phyloP scores from a whole-genome alignment of 2,329 filamentous ascomycete species.

The Fulvia fulva region DNA sequence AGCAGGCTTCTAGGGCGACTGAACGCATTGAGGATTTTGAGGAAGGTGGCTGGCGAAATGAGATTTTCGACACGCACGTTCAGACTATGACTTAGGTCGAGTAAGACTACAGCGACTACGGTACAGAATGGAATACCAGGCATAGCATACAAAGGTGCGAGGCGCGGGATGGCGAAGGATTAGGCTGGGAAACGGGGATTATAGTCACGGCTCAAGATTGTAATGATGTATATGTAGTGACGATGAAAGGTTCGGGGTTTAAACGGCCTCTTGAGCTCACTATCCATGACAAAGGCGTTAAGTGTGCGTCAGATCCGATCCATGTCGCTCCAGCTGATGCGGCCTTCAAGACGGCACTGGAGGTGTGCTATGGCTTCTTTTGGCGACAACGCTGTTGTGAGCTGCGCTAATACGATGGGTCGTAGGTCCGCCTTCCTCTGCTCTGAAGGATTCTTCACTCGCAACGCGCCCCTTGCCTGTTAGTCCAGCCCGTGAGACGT shows the following conservation, averaged over 20 bases:
- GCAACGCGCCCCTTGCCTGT: background rate
- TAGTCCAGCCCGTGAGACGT: background rate
- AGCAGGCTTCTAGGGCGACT: slow-evolving; percentile 65
- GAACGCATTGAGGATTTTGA: slow-evolving; percentile 73
- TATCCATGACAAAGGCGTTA: too few relatives aligned
- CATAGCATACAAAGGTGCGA: background rate
- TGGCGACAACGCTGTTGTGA: too few relatives aligned
- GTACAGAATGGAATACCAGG: background rate
- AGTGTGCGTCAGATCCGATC: too few relatives aligned
- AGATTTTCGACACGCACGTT: slow-evolving; percentile 60
- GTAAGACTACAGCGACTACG: background rate
- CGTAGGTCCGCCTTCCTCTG: too few relatives aligned
- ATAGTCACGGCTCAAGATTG: background rate
- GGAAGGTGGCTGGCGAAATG: slow-evolving; percentile 74
- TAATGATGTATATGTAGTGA: background rate
- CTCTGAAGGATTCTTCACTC: too few relatives aligned
- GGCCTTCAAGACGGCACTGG: too few relatives aligned
- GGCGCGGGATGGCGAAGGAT: background rate
- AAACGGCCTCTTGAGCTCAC: too few relatives aligned
- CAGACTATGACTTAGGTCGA: slow-evolving; percentile 19
- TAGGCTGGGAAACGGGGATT: background rate
- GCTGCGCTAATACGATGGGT: too few relatives aligned
- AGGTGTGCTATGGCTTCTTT: background rate
- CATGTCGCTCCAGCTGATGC: background rate
- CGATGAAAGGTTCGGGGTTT: background rate